Base-by-base conservation (phyloP, 2,329 filamentous ascomycete species). In the Claviceps sp. region DNA sequence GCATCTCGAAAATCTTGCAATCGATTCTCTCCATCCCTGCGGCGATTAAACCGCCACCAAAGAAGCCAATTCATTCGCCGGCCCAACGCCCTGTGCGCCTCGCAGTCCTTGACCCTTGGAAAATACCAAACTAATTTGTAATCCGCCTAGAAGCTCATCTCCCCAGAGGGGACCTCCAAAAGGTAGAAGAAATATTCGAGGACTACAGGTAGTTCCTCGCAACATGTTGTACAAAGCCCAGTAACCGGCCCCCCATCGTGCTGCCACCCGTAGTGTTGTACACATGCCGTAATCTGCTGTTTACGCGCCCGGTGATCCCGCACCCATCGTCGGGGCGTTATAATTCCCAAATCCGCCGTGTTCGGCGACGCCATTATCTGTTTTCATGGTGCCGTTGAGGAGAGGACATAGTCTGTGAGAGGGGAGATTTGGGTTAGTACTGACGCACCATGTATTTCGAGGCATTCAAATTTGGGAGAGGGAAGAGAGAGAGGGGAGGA, bases 331-430 rank as follows among this genome's bases (percentile, higher is more conserved):
- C 6, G 68, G 66, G 17, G 71, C 70, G 49, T 68, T 70, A 64
- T 76, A 77, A 51, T 76, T 74, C 53, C 78, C 78, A 64, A 82
- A 82, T 6, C 77, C 76, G 51, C 77, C 75, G 54, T 80, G 73
- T 55, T 80, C 78, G 39, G 71, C 70, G n/a, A 70, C 68, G 52
- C 71, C 71, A 55, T 76, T 76, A 58, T 78, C 76, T 40, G 72
- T 69, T 57, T 85, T 84, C 72, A 85, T 85, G 36, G 85, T 87
- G 50, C 88, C 88, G 64, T 94, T 94, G 55, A 94, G 82, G 66
- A 93, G 74, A 47, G 88, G 88, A 66, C 88, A 94, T 61, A 90
- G 78, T 66, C 83, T 88, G 9, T 76, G 55, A 52, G 9, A 46
- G 51, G 4, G 44, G 52, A 39, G 42, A 7, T 3, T 8, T 17